Evolutionary conservation across 306 rosid genomes (phyloP).

Genomic region (Inga laurina): DNA sequence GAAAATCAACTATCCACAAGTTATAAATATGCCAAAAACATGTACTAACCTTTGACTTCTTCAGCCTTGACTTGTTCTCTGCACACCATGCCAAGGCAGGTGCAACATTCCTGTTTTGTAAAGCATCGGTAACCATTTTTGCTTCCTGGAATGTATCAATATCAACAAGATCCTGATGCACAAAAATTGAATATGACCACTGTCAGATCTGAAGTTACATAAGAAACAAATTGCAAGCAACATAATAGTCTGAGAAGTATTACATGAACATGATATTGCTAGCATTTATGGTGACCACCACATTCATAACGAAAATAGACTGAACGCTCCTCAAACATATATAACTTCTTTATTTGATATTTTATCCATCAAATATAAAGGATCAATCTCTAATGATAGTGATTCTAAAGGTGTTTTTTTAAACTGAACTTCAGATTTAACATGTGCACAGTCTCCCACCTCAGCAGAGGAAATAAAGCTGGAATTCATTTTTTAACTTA

Average conservation of each 20-base stretch:
- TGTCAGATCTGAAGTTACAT: conserved; percentile 12
- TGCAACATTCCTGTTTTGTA: conserved; percentile 81
- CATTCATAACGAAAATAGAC: conserved; percentile 14
- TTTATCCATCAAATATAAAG: background rate
- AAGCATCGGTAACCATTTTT: conserved; percentile 77
- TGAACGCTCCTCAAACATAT: background rate
- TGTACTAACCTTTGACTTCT: conserved; percentile 78
- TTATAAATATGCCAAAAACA: conserved; percentile 21
- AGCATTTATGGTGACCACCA: conserved; percentile 21
- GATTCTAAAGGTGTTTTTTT: background rate
- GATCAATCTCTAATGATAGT: background rate
- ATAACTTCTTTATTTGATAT: background rate
- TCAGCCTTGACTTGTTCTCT: conserved; percentile 91
- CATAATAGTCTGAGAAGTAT: conserved; percentile 18
- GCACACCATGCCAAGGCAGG: conserved; percentile 97
- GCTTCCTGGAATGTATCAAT: conserved; percentile 93
- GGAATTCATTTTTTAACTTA: background rate
- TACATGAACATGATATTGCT: conserved; percentile 12
- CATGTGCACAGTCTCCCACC: background rate
- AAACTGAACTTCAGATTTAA: background rate
- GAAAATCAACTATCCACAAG: conserved; percentile 5
- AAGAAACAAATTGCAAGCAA: conserved; percentile 24
- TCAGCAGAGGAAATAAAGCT: background rate
- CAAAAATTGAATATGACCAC: conserved; percentile 14
- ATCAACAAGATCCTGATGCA: conserved; percentile 85